Percentiles rank a stretch among this genome's conserved stretches.
These are phyloP conservation scores for Chalaropsis thielavioides DNA, from an alignment of 2,329 filamentous ascomycete genomes.

Conservation along the genomic window DNA sequence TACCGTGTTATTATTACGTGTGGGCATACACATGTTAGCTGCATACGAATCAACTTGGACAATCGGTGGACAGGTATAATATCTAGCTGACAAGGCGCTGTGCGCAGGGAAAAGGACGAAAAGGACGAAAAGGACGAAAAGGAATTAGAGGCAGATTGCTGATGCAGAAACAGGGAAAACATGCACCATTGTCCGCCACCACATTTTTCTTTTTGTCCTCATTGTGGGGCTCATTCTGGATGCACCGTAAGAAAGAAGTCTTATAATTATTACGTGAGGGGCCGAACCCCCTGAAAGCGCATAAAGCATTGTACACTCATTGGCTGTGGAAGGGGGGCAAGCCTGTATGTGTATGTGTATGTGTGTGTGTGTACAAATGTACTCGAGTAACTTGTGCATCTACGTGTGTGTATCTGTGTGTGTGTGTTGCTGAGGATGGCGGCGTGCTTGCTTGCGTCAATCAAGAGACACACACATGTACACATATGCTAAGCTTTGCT, in stretches of 20 bases:
- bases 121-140: too few relatives aligned
- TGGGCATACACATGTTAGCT: neutral
- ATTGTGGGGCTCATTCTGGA: neutral
- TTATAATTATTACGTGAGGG: neutral
- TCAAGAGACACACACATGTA: too few relatives aligned
- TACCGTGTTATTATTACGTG: neutral
- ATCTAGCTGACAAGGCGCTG: too few relatives aligned
- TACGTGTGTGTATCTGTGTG: too few relatives aligned
- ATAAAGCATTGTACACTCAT: neutral
- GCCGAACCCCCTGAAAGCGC: neutral
- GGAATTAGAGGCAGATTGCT: neutral
- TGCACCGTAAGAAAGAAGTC: neutral
- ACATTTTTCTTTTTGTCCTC: neutral
- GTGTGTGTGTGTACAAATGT: too few relatives aligned
- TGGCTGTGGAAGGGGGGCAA: neutral
- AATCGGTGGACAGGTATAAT: too few relatives aligned
- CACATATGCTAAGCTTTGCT: too few relatives aligned
- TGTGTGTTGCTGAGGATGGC: too few relatives aligned
- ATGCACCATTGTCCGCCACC: neutral
- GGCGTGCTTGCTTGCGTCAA: too few relatives aligned
- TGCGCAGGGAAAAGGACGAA: too few relatives aligned
- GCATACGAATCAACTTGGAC: too few relatives aligned
- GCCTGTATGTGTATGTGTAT: neutral
- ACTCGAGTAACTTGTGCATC: too few relatives aligned
- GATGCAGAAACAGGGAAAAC: neutral